Evolutionary conservation across 768 basidiomycete genomes (phyloP).

Genomic region (Suillus subluteus): DNA sequence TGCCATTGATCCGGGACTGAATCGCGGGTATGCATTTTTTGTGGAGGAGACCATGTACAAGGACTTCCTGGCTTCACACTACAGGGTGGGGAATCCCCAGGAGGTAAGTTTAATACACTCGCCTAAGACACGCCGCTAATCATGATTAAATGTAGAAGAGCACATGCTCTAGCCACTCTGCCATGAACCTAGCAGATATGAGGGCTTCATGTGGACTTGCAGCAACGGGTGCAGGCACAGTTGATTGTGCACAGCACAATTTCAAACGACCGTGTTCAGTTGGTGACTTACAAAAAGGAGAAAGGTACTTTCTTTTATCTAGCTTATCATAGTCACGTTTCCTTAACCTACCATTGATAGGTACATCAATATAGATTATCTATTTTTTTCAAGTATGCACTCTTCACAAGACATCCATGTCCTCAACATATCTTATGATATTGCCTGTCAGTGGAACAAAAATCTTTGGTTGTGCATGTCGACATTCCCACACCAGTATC

Average conservation of each 20-base stretch:
- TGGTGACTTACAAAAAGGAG: slow-evolving; percentile 16
- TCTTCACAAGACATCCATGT: not conserved
- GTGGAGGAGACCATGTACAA: slow-evolving; percentile 26
- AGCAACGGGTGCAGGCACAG: slow-evolving; percentile 16
- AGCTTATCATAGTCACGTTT: not conserved
- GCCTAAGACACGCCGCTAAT: not conserved
- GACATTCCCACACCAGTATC: slow-evolving; percentile 5
- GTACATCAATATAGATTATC: slow-evolving; percentile 5
- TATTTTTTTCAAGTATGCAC: not conserved
- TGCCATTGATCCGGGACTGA: slow-evolving; percentile 31
- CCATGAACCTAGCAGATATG: not conserved
- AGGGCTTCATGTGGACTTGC: not conserved
- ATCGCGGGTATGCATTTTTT: slow-evolving; percentile 29
- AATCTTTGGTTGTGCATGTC: slow-evolving; percentile 13
- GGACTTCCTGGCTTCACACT: slow-evolving; percentile 19
- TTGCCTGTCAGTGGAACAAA: slow-evolving; percentile 30
- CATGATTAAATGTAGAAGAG: slow-evolving; percentile 4
- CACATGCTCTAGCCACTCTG: not conserved
- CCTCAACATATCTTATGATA: slow-evolving; percentile 21
- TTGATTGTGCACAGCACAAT: too few relatives aligned
- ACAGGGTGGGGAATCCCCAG: slow-evolving; percentile 3
- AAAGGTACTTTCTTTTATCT: slow-evolving; percentile 7
- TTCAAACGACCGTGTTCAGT: slow-evolving; percentile 8
- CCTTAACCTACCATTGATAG: not conserved
- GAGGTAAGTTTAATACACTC: slow-evolving; percentile 3